Evolutionary conservation across 495 filamentous ascomycete genomes (phyloP).

Genomic region (Trypethelium eluteriae): DNA sequence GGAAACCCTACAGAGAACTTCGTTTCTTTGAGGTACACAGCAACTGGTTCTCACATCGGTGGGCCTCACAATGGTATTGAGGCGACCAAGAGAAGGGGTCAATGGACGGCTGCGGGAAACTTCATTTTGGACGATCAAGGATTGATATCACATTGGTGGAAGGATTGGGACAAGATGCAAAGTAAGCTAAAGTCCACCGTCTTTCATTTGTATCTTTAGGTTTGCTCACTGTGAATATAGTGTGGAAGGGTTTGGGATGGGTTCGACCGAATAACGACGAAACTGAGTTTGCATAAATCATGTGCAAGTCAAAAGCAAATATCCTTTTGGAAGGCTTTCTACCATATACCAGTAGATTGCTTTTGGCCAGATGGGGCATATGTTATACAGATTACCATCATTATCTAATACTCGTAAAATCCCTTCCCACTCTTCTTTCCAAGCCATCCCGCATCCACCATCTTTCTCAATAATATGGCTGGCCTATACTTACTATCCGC

Average conservation of each 20-base stretch:
- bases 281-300: background rate
- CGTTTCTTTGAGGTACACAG: background rate
- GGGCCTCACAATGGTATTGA: conserved; percentile 6
- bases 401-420: conserved; percentile 73
- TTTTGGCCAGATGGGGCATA: background rate
- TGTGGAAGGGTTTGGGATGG: conserved; percentile 7
- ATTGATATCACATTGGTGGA: conserved; percentile 3
- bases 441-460: conserved; percentile 97
- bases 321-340: background rate
- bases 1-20: background rate
- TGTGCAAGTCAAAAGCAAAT: background rate
- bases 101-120: conserved; percentile 1
- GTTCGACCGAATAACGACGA: conserved; percentile 7
- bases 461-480: conserved; percentile 73
- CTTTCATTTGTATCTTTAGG: background rate
- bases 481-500: conserved; percentile 94
- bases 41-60: conserved; percentile 6
- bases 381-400: background rate
- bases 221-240: background rate
- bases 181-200: background rate
- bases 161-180: conserved; percentile 10
- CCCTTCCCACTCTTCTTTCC: conserved; percentile 97
- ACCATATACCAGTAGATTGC: background rate
- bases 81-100: conserved; percentile 3
- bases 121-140: conserved; percentile 4